Conservation (phyloP, 1,284 basidiomycete species). For the Leccinum subfulvum region DNA sequence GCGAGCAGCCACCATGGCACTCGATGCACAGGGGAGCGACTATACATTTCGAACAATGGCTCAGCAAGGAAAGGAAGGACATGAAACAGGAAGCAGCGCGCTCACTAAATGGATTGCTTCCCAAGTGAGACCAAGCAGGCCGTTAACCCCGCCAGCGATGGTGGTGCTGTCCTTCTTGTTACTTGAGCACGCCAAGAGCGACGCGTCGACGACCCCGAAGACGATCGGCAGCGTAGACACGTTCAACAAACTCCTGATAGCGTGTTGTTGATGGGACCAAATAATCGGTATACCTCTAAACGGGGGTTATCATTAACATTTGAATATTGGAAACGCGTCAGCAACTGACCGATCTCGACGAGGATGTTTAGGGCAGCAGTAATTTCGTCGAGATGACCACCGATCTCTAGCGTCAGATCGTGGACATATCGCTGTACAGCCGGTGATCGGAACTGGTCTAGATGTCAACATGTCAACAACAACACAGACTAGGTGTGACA, state of each 20-base stretch:
- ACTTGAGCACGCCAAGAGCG: constrained; percentile 49
- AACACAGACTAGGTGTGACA: constrained; percentile 18
- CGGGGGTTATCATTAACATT: constrained; percentile 5
- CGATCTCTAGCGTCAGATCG: constrained; percentile 49
- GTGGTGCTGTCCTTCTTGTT: constrained; percentile 18
- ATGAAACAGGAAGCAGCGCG: constrained; percentile 1
- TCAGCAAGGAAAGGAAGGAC: constrained; percentile 2
- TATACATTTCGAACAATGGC: constrained; percentile 17
- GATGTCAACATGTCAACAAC: background rate
- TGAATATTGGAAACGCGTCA: background rate
- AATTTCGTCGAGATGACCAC: constrained; percentile 50
- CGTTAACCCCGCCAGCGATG: constrained; percentile 59
- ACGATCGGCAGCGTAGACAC: constrained; percentile 59
- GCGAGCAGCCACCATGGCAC: constrained; percentile 50
- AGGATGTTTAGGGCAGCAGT: constrained; percentile 45
- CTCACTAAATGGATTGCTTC: constrained; percentile 58
- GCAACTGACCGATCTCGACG: constrained; percentile 48
- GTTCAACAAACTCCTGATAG: constrained; percentile 49
- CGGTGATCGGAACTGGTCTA: constrained; percentile 46
- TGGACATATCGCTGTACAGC: constrained; percentile 58
- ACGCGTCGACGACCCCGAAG: constrained; percentile 55
- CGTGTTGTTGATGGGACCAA: constrained; percentile 57
- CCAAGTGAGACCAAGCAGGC: constrained; percentile 56
- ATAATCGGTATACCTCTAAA: constrained; percentile 49
- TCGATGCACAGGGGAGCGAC: constrained; percentile 53